These are phyloP conservation scores for Eimeria mitis DNA, from an alignment of 169 alveolate species.

Conservation along the genomic window DNA sequence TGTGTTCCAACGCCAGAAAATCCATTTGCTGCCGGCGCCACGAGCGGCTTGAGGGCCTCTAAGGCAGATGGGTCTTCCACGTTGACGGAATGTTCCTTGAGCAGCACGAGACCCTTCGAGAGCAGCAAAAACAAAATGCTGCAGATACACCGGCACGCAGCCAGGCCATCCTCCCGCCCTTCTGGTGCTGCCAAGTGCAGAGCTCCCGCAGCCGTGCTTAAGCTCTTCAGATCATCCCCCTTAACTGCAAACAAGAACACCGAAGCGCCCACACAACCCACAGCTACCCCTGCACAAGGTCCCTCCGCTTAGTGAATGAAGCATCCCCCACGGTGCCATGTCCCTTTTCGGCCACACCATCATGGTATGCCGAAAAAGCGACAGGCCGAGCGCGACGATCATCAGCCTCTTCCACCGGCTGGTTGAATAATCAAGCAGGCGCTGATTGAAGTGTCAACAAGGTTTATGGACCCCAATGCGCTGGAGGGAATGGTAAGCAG, in stretches of 20 bases:
- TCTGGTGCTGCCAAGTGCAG: slow-evolving; percentile 79
- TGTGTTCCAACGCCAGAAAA: slow-evolving; percentile 31
- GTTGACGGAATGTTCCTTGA: slow-evolving; percentile 52
- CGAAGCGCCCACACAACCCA: slow-evolving; percentile 63
- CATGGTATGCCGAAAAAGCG: background rate
- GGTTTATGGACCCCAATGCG: background rate
- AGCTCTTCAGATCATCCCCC: slow-evolving; percentile 67
- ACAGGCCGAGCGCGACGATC: background rate
- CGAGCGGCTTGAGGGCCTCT: background rate
- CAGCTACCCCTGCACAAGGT: slow-evolving; percentile 37
- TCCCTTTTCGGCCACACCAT: too few relatives aligned
- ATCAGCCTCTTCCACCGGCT: slow-evolving; percentile 9
- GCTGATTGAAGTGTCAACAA: background rate
- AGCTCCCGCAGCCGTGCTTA: slow-evolving; percentile 78
- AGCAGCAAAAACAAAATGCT: slow-evolving; percentile 75
- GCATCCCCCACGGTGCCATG: too few relatives aligned
- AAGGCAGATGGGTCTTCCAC: slow-evolving; percentile 31
- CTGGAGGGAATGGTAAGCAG: background rate
- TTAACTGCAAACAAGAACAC: slow-evolving; percentile 74
- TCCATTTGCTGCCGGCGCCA: slow-evolving; percentile 39
- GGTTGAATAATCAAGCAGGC: background rate
- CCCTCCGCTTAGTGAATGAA: background rate
- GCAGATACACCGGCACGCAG: slow-evolving; percentile 77
- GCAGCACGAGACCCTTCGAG: slow-evolving; percentile 74
- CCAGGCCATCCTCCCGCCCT: slow-evolving; percentile 78